Evolutionary conservation across 2,329 filamentous ascomycete genomes (phyloP).

Genomic region (Didymella exigua): DNA sequence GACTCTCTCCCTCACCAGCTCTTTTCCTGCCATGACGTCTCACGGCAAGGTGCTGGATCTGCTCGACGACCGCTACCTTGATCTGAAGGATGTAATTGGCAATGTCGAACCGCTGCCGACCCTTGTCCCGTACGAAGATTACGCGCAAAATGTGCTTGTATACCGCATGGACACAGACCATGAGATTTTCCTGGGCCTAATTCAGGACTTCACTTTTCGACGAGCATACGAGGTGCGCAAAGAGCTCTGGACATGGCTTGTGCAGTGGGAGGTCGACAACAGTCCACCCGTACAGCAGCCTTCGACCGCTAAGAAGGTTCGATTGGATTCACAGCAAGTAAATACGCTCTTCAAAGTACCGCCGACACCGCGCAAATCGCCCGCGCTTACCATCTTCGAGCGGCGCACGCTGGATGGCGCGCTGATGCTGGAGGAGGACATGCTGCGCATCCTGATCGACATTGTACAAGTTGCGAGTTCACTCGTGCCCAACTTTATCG

Average conservation of each 20-base stretch:
- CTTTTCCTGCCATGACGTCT: conserved; percentile 28
- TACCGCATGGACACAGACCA: conserved; percentile 38
- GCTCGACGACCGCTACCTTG: conserved; percentile 39
- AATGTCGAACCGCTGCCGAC: conserved; percentile 38
- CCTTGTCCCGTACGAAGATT: conserved; percentile 41
- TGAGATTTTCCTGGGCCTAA: conserved; percentile 31
- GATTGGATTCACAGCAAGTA: conserved; percentile 17
- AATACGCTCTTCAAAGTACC: background rate
- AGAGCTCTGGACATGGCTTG: conserved; percentile 43
- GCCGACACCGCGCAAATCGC: conserved; percentile 9
- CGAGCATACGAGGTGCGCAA: conserved; percentile 21
- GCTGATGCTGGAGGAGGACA: conserved; percentile 35
- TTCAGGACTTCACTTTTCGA: conserved; percentile 40
- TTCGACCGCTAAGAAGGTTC: conserved; percentile 32
- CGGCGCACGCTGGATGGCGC: conserved; percentile 28
- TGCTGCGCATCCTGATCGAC: conserved; percentile 39
- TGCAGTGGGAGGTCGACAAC: conserved; percentile 39
- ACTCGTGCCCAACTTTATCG: conserved; percentile 43
- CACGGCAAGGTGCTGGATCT: conserved; percentile 39
- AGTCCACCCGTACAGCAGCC: conserved; percentile 1
- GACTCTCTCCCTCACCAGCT: too few species aligned
- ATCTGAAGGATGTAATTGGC: conserved; percentile 40
- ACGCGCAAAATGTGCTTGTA: conserved; percentile 28
- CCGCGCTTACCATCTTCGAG: conserved; percentile 23
- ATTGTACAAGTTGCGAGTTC: conserved; percentile 36